phyloP scores from a whole-genome alignment of 164 flowering plant species.

The Tinospora cordifolia region DNA sequence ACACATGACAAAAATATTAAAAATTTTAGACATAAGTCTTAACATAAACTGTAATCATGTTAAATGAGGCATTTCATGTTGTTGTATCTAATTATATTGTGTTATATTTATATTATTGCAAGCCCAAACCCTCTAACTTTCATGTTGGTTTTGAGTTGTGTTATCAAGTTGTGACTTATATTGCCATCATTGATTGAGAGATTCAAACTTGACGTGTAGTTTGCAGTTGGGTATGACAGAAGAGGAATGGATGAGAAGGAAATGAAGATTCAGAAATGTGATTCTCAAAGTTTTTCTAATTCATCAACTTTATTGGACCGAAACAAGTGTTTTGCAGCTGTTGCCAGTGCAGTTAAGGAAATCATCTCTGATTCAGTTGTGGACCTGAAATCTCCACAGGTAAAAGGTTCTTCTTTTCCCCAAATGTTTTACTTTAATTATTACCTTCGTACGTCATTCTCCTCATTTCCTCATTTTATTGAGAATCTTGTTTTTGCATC shows the following conservation, averaged over 20 bases:
- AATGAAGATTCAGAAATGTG: constrained; percentile 30
- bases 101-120: too few relatives aligned
- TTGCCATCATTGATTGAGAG: too few relatives aligned
- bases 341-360: constrained; percentile 70
- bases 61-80: too few relatives aligned
- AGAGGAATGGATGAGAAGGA: constrained; percentile 74
- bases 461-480: neutral
- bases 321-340: constrained; percentile 54
- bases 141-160: too few relatives aligned
- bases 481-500: neutral
- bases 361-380: constrained; percentile 57
- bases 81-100: too few relatives aligned
- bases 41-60: too few relatives aligned
- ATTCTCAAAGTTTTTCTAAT: constrained; percentile 19
- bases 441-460: neutral
- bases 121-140: too few relatives aligned
- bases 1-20: too few relatives aligned
- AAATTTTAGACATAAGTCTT: too few relatives aligned
- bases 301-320: constrained; percentile 44
- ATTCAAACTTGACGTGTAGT: constrained; percentile 33
- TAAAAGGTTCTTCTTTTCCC: constrained; percentile 10
- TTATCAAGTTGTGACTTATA: too few relatives aligned
- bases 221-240: constrained; percentile 83
- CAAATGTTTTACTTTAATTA: neutral
- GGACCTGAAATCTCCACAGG: constrained; percentile 79